Evolutionary conservation across 2,329 filamentous ascomycete species (phyloP).

Genomic region (Apiospora rasikravindrae): DNA sequence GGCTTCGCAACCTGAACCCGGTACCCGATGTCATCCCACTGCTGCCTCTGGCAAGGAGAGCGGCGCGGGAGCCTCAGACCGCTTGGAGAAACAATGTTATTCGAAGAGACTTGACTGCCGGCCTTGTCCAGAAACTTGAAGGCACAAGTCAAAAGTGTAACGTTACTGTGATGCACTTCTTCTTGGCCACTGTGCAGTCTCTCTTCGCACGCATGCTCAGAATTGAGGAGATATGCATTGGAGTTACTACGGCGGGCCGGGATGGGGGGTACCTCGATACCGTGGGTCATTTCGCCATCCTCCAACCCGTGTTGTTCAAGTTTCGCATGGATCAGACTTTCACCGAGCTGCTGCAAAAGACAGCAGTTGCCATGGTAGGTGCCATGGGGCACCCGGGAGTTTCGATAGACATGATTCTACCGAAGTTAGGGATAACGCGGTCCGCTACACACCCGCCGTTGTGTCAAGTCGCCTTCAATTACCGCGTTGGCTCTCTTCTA

Average conservation of each 20-base stretch:
- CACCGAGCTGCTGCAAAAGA: no score
- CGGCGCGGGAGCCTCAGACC: neutral
- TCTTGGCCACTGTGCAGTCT: conserved; percentile 39
- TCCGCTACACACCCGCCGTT: neutral
- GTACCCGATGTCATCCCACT: neutral
- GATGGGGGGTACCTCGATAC: neutral
- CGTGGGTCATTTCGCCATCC: neutral
- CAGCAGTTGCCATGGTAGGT: no score
- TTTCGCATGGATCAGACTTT: no score
- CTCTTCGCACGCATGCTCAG: conserved; percentile 36
- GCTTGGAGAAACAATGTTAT: neutral
- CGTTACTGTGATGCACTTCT: conserved; percentile 40
- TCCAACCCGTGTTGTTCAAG: neutral
- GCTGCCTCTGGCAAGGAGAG: neutral
- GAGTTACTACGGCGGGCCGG: conserved; percentile 46
- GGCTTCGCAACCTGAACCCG: neutral
- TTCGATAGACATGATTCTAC: no score
- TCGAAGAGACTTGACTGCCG: neutral
- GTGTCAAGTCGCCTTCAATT: no score
- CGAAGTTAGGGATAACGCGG: no score
- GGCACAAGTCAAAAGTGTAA: neutral
- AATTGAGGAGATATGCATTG: conserved; percentile 43
- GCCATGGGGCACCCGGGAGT: no score
- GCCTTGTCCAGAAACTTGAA: conserved; percentile 4
- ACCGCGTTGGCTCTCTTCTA: neutral